These are phyloP conservation scores for Gigaspora rosea DNA, from an alignment of 192 early-diverging fungal species.

Conservation along the genomic window DNA sequence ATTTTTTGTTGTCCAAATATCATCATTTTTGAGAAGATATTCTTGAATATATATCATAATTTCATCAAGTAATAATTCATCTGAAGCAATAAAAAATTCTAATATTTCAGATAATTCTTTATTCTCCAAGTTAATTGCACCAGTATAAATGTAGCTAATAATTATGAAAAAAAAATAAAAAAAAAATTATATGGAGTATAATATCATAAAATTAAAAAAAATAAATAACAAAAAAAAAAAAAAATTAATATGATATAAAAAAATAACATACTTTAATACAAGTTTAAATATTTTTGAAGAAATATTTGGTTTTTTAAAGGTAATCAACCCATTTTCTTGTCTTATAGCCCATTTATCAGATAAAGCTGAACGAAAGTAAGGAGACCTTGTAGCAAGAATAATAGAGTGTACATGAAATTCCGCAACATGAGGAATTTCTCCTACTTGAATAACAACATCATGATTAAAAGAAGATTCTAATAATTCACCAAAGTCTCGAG, in stretches of 20 bases:
- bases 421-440: neutral
- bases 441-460: constrained; percentile 20
- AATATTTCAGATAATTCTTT: constrained; percentile 1
- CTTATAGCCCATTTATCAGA: constrained; percentile 11
- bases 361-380: constrained; percentile 17
- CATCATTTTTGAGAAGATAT: constrained; percentile 7
- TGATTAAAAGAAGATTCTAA: neutral
- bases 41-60: neutral
- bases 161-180: neutral
- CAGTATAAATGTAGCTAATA: constrained; percentile 26
- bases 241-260: neutral
- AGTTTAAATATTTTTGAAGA: constrained; percentile 10
- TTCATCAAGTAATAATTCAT: constrained; percentile 27
- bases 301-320: constrained; percentile 30
- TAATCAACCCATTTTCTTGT: constrained; percentile 19
- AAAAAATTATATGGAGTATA: neutral
- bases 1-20: constrained; percentile 11
- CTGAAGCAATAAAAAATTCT: constrained; percentile 8
- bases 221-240: too few relatives aligned
- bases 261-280: neutral
- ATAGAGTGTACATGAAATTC: constrained; percentile 13
- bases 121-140: constrained; percentile 4
- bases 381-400: constrained; percentile 3
- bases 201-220: neutral
- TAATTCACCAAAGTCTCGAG: neutral